phyloP scores from a whole-genome alignment of 1,284 basidiomycete genomes.

The Pyrrhoderma lamaoense region DNA sequence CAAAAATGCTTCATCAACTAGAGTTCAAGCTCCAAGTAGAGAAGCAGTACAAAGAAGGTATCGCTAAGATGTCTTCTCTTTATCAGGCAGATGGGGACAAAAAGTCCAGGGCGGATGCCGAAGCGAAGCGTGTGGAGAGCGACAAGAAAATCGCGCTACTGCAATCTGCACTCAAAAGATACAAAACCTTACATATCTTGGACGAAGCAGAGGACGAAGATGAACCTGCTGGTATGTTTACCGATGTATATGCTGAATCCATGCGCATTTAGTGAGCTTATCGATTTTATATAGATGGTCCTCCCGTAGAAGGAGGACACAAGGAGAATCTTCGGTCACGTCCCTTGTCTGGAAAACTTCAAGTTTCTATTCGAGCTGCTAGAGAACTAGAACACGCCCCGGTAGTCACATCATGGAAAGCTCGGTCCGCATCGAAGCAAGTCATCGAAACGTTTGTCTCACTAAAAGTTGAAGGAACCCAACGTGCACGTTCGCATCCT shows the following conservation, averaged over 20 bases:
- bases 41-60: constrained; percentile 96
- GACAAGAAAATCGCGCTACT: constrained; percentile 95
- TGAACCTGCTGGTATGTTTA: constrained; percentile 45
- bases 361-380: constrained; percentile 83
- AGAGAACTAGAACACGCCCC: constrained; percentile 95
- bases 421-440: constrained; percentile 73
- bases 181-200: constrained; percentile 93
- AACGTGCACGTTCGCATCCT: constrained; percentile 87
- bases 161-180: constrained; percentile 87
- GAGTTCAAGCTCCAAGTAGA: constrained; percentile 99
- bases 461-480: constrained; percentile 94
- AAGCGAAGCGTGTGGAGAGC: constrained; percentile 89
- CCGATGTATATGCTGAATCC: neutral
- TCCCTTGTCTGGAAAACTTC: constrained; percentile 89
- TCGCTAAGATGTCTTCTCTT: constrained; percentile 97
- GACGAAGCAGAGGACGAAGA: constrained; percentile 84
- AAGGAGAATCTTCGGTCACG: constrained; percentile 89
- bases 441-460: constrained; percentile 85
- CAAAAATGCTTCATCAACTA: constrained; percentile 96
- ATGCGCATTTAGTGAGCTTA: constrained; percentile 15
- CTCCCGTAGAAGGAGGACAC: constrained; percentile 76
- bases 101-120: constrained; percentile 85
- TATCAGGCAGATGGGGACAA: constrained; percentile 96
- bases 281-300: constrained; percentile 27
- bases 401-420: constrained; percentile 46